These are phyloP conservation scores for Sphagnum fallax DNA, from an alignment of 228 moss, liverwort and hornwort genomes.

Conservation along the genomic window DNA sequence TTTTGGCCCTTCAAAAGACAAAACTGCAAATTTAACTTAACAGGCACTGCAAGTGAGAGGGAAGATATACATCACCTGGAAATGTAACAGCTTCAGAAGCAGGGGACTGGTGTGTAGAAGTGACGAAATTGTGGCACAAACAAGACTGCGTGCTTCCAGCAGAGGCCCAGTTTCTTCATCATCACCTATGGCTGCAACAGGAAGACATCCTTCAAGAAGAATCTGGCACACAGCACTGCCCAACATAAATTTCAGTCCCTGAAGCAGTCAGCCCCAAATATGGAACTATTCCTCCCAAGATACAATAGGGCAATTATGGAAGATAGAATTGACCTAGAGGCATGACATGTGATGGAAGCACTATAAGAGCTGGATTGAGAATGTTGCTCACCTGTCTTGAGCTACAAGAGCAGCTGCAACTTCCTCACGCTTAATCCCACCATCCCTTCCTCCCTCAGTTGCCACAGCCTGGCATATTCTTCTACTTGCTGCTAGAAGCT, in stretches of 20 bases:
- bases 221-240: conserved; percentile 92
- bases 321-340: too few species aligned
- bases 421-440: conserved; percentile 85
- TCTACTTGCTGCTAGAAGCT: conserved; percentile 74
- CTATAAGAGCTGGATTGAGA: background rate
- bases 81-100: conserved; percentile 87
- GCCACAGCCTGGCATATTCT: conserved; percentile 72
- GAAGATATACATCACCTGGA: conserved; percentile 46
- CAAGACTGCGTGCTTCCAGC: conserved; percentile 68
- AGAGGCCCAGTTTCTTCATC: conserved; percentile 65
- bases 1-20: background rate
- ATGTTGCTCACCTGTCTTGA: conserved; percentile 66
- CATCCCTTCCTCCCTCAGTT: conserved; percentile 71
- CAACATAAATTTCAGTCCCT: conserved; percentile 3
- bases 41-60: background rate
- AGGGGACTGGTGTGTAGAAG: conserved; percentile 69
- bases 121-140: conserved; percentile 73
- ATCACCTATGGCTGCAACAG: conserved; percentile 63
- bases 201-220: conserved; percentile 81
- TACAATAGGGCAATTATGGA: too few species aligned
- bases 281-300: background rate
- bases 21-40: background rate
- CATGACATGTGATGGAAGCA: too few species aligned
- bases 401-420: conserved; percentile 72
- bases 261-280: background rate